Conservation (phyloP, 2,329 filamentous ascomycete genomes). For the Volutella citrinella region DNA sequence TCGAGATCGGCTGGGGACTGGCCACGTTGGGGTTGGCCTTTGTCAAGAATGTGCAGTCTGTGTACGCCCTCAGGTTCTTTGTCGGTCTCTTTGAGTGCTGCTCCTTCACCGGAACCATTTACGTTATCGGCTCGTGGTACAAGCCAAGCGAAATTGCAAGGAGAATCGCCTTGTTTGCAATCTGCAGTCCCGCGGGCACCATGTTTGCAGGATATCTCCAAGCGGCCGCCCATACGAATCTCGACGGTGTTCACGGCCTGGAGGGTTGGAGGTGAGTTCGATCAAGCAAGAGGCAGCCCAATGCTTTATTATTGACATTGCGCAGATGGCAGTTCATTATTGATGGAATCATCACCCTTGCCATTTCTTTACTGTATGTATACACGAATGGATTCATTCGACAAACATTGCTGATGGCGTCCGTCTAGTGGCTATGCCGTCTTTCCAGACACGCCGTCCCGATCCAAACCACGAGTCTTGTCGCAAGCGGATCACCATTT, state of each 20-base stretch:
- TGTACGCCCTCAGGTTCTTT: too few relatives aligned
- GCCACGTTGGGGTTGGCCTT: too few relatives aligned
- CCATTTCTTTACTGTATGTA: slow-evolving; percentile 42
- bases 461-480: slow-evolving; percentile 30
- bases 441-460: slow-evolving; percentile 29
- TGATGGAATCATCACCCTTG: slow-evolving; percentile 56
- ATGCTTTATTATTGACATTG: neutral
- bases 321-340: slow-evolving; percentile 55
- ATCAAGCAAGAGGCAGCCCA: too few relatives aligned
- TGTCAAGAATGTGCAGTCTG: too few relatives aligned
- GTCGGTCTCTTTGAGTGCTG: too few relatives aligned
- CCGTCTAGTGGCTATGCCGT: slow-evolving; percentile 30
- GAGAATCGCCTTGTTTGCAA: too few relatives aligned
- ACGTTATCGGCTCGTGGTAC: too few relatives aligned
- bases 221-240: slow-evolving; percentile 51
- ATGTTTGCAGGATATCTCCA: too few relatives aligned
- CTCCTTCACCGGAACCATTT: too few relatives aligned
- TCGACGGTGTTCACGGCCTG: slow-evolving; percentile 47
- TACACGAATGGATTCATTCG: fast-evolving
- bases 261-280: slow-evolving; percentile 12
- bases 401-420: neutral
- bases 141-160: too few relatives aligned
- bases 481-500: slow-evolving; percentile 26
- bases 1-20: slow-evolving; percentile 31
- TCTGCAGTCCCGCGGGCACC: too few relatives aligned